Evolutionary conservation across 2,329 filamentous ascomycete species (phyloP), one percentile per base, ranked within the genome.

Genomic region (Trichoderma sp.): DNA sequence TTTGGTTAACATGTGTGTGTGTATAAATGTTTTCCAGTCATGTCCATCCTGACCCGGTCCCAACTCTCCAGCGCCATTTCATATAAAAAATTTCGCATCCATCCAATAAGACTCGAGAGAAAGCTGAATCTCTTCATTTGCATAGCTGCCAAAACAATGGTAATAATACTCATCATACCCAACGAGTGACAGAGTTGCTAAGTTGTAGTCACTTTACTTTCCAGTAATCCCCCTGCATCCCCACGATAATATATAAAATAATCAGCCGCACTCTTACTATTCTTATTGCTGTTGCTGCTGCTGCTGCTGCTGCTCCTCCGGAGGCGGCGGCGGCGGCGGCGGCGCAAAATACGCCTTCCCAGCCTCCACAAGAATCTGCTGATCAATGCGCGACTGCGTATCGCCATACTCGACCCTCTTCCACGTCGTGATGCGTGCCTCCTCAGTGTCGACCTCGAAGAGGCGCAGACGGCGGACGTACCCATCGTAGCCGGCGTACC

Each of bases 361-460:
- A 0, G 84, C 88, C 61, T 92, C 89, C 57, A 92, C 89, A 70
- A 92, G 87, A 63, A 91, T 87, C 79, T 91, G 88, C 77, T 90
- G 85, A 76, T 92, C 90, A 63, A 92, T 81, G 43, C 84, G 85
- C 56, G 85, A 82, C 21, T 80, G 80, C 14, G 82, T 84, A 51
- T 90, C 85, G 56, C 88, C 89, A 74, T 88, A 85, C 79, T 98
- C 95, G 18, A 97, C 84, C 64, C 96, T 88, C 84, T 98, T 98
- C 88, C 95, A 99, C 0, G 95, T 99, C 63, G 88, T 90, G 76
- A 99, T 95, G 61, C 93, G 89, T 8, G 92, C 95, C 73, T 93
- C 90, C 78, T 97, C 97, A 82, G 95, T 93, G 80, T 99, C 95
- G 65, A 99, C 89, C 76, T 98, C 95, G 79, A 96, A 99, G 57